Percentiles rank a stretch among this genome's conserved stretches.
Evolutionary conservation across 2,329 filamentous ascomycete species (phyloP).

Genomic region (Gnomoniopsis smithogilvyi): DNA sequence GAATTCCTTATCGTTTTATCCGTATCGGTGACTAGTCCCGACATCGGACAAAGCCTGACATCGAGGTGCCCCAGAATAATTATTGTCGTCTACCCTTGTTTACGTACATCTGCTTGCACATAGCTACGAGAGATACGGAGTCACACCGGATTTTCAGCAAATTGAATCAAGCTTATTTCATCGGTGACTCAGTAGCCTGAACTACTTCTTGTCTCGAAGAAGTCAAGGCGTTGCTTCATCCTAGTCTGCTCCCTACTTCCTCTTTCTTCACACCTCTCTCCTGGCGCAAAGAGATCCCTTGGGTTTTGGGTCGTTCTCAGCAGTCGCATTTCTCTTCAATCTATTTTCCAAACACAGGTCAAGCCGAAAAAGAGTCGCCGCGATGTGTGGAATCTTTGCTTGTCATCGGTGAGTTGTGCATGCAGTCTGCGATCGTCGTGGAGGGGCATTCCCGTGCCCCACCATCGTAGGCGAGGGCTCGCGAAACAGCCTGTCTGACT

Average conservation of each 20-base stretch:
- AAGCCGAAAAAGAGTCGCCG: conserved; percentile 18
- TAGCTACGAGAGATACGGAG: not conserved
- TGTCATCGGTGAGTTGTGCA: conserved; percentile 72
- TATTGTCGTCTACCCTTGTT: conserved; percentile 5
- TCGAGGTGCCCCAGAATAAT: conserved; percentile 8
- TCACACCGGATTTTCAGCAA: conserved; percentile 6
- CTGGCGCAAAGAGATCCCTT: not conserved
- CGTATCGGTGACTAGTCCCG: conserved; percentile 12
- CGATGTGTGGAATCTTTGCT: conserved; percentile 95
- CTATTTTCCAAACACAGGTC: not conserved
- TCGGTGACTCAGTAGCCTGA: not conserved
- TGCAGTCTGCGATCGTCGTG: conserved; percentile 22
- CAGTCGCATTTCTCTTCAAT: not conserved
- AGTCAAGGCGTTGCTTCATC: not conserved
- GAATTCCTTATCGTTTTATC: not conserved
- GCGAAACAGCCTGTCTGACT: conserved; percentile 18
- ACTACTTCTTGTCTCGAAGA: not conserved
- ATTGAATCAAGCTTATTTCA: conserved; percentile 14
- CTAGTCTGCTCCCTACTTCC: not conserved
- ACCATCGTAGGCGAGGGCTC: conserved; percentile 26
- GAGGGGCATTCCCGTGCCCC: conserved; percentile 34
- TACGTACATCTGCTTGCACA: conserved; percentile 11
- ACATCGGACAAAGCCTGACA: conserved; percentile 12
- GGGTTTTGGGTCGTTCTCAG: not conserved
- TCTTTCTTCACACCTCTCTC: conserved; percentile 2